Conservation (phyloP, 345 rosid species). For the Anacardium occidentale region DNA sequence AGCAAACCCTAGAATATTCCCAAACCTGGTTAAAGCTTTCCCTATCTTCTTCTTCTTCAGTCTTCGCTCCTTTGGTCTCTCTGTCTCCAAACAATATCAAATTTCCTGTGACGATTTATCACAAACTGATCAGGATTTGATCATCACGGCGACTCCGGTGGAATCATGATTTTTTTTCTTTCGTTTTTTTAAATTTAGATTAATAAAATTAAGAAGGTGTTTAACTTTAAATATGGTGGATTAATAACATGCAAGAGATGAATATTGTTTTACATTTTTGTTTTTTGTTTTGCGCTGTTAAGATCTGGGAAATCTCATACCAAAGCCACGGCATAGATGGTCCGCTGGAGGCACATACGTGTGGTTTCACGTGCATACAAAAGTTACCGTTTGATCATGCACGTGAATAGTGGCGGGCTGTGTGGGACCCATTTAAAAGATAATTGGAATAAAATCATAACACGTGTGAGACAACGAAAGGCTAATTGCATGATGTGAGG, state of each 20-base stretch:
- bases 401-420: conserved; percentile 19
- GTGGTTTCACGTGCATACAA: background rate
- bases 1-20: conserved; percentile 24
- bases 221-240: too few species aligned
- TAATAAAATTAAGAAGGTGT: too few species aligned
- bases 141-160: too few species aligned
- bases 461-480: conserved; percentile 35
- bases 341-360: conserved; percentile 27
- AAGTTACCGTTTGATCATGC: conserved; percentile 29
- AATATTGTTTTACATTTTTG: too few species aligned
- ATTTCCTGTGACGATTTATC: too few species aligned
- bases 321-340: conserved; percentile 32
- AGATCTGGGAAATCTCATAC: conserved; percentile 20
- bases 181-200: too few species aligned
- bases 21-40: conserved; percentile 17
- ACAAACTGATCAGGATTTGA: too few species aligned
- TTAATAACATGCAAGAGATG: too few species aligned
- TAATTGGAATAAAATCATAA: background rate
- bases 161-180: too few species aligned
- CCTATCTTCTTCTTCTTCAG: background rate
- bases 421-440: conserved; percentile 16
- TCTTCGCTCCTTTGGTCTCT: background rate
- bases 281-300: background rate
- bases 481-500: conserved; percentile 22
- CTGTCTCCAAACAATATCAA: background rate